Evolutionary conservation across 2,329 filamentous ascomycete species (phyloP).

Genomic region (Aspergillus neoniger): DNA sequence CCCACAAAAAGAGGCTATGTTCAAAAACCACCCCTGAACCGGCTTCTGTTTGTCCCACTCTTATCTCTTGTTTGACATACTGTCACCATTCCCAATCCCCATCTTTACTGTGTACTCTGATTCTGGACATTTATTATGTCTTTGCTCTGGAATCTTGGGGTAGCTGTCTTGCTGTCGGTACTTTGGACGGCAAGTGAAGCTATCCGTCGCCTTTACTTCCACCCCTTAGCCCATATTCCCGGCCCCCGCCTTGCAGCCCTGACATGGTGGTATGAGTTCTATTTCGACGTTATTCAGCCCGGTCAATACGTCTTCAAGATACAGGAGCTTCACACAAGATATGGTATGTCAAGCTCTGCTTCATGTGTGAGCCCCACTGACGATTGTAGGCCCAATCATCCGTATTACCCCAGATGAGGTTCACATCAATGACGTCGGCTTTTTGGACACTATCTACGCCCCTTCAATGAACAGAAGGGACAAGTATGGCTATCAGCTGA

Average conservation of each 20-base stretch:
- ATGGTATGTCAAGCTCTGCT: slow-evolving; percentile 29
- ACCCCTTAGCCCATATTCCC: slow-evolving; percentile 12
- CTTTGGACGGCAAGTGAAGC: background rate
- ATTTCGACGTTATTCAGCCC: slow-evolving; percentile 18
- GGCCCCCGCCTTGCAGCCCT: slow-evolving; percentile 15
- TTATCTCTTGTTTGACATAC: no score
- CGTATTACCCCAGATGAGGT: slow-evolving; percentile 42
- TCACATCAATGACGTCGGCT: slow-evolving; percentile 38
- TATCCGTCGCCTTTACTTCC: slow-evolving; percentile 7
- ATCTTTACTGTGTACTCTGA: no score
- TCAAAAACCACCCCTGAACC: no score
- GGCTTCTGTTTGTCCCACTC: no score
- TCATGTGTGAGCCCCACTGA: slow-evolving; percentile 11
- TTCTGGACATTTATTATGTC: background rate
- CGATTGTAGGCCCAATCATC: slow-evolving; percentile 37
- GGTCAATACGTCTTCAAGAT: slow-evolving; percentile 39
- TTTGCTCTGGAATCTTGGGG: background rate
- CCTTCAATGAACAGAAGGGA: slow-evolving; percentile 26
- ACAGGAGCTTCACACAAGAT: slow-evolving; percentile 36
- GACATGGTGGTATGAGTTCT: slow-evolving; percentile 15
- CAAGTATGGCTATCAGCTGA: slow-evolving; percentile 29
- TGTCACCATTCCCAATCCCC: no score
- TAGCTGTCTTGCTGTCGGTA: background rate
- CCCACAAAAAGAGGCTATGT: no score
- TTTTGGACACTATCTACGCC: slow-evolving; percentile 32